Conservation (phyloP, 1,284 basidiomycete species). For the Papiliotrema fonsecae region DNA sequence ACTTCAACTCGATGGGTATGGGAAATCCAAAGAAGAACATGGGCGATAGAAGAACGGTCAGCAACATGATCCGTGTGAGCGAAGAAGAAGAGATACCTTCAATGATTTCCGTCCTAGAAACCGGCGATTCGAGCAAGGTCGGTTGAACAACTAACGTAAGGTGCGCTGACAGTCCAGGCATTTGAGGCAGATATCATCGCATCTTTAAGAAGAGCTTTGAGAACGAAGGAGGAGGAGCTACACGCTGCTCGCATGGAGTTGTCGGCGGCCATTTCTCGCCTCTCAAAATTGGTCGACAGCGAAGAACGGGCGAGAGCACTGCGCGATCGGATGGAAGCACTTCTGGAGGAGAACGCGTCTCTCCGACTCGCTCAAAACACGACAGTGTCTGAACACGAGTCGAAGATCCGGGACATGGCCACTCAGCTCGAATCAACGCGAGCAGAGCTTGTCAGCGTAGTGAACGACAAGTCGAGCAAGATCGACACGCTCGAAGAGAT, state of each 20-base stretch:
- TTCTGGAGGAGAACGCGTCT: too few species aligned
- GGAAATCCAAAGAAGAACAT: conserved; percentile 26
- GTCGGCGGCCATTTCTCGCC: too few species aligned
- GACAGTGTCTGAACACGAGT: too few species aligned
- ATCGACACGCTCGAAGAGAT: conserved; percentile 34
- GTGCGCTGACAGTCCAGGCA: conserved; percentile 3
- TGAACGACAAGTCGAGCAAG: conserved; percentile 23
- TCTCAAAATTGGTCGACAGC: too few species aligned
- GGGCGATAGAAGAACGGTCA: conserved; percentile 40
- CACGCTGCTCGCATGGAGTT: too few species aligned
- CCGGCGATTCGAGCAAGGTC: conserved; percentile 11
- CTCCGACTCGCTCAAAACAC: too few species aligned
- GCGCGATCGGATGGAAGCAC: too few species aligned
- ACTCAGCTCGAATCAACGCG: conserved; percentile 28
- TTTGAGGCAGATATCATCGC: conserved; percentile 2
- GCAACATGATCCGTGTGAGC: conserved; percentile 28
- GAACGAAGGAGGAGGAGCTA: conserved; percentile 11
- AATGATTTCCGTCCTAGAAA: conserved; percentile 15
- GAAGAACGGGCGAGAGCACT: too few species aligned
- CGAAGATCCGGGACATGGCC: too few species aligned
- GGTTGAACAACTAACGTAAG: too few species aligned
- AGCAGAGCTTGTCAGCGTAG: conserved; percentile 20
- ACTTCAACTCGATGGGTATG: conserved; percentile 33
- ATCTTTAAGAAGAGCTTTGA: not conserved
- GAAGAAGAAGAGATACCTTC: conserved; percentile 25